Evolutionary conservation across 2,329 filamentous ascomycete genomes (phyloP).

Genomic region (Sporothrix inflata): DNA sequence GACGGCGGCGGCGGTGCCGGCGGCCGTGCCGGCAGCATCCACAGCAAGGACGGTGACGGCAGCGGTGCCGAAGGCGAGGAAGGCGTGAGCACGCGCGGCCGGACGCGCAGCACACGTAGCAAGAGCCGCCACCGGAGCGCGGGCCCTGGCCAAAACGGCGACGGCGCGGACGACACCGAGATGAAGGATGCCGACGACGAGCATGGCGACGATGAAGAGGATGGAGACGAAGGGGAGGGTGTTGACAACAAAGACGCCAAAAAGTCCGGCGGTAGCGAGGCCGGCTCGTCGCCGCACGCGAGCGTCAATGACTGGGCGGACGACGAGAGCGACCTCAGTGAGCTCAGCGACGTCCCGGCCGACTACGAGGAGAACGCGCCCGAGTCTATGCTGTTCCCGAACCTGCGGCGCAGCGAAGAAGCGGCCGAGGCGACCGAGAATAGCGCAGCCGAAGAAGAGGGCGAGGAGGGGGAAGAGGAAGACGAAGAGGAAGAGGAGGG

Average conservation of each 20-base stretch:
- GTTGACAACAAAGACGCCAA: constrained; percentile 39
- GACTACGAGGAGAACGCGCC: constrained; percentile 63
- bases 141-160: constrained; percentile 34
- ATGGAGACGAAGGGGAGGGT: constrained; percentile 36
- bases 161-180: constrained; percentile 36
- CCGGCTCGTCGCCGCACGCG: constrained; percentile 55
- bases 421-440: constrained; percentile 31
- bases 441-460: constrained; percentile 33
- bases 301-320: constrained; percentile 69
- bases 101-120: constrained; percentile 38
- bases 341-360: constrained; percentile 66
- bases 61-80: constrained; percentile 43
- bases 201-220: background rate
- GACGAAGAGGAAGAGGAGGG: constrained; percentile 41
- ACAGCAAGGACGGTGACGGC: constrained; percentile 49
- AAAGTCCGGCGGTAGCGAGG: constrained; percentile 38
- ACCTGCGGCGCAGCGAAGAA: constrained; percentile 47
- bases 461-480: constrained; percentile 38
- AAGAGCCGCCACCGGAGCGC: constrained; percentile 32
- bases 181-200: constrained; percentile 24
- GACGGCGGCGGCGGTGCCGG: constrained; percentile 39
- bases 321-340: constrained; percentile 71
- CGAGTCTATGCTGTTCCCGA: constrained; percentile 57
- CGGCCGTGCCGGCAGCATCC: constrained; percentile 31
- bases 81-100: constrained; percentile 41